Evolutionary conservation across 768 basidiomycete genomes (phyloP).

Genomic region (Neoboletus magnificus): DNA sequence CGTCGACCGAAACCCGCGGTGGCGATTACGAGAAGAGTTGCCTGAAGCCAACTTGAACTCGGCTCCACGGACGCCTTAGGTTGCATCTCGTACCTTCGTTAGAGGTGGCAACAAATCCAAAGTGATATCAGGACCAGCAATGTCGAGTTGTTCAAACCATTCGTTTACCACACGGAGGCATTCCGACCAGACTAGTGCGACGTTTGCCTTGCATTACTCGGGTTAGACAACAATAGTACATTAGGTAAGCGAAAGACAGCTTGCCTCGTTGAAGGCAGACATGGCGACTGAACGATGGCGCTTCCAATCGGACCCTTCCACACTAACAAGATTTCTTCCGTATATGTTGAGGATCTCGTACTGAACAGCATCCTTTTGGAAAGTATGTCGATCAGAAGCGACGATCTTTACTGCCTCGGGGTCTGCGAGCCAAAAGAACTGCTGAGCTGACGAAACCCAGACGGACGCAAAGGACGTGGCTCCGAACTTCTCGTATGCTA

Average conservation of each 20-base stretch:
- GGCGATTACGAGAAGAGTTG: constrained; percentile 38
- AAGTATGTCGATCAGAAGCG: constrained; percentile 32
- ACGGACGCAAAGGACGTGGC: constrained; percentile 40
- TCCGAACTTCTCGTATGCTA: constrained; percentile 40
- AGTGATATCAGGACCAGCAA: constrained; percentile 16
- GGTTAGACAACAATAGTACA: not conserved
- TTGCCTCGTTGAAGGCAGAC: constrained; percentile 49
- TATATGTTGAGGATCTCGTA: constrained; percentile 45
- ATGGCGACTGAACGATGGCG: constrained; percentile 43
- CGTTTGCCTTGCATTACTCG: constrained; percentile 35
- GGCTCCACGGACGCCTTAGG: not conserved
- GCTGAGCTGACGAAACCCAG: constrained; percentile 28
- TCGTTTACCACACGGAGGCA: constrained; percentile 38
- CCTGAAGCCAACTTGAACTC: constrained; percentile 12
- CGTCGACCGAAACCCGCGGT: constrained; percentile 43
- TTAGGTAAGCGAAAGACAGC: not conserved
- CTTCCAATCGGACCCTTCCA: constrained; percentile 46
- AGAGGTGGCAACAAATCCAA: constrained; percentile 13
- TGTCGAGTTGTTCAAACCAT: constrained; percentile 41
- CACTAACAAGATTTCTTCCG: constrained; percentile 43
- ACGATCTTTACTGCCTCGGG: constrained; percentile 40
- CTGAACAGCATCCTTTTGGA: constrained; percentile 39
- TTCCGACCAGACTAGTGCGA: constrained; percentile 49
- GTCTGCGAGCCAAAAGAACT: constrained; percentile 43
- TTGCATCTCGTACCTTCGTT: constrained; percentile 10